Percentiles rank a stretch among this genome's conserved stretches.
phyloP scores from a whole-genome alignment of 345 rosid genomes.

The Iberis pinnata region DNA sequence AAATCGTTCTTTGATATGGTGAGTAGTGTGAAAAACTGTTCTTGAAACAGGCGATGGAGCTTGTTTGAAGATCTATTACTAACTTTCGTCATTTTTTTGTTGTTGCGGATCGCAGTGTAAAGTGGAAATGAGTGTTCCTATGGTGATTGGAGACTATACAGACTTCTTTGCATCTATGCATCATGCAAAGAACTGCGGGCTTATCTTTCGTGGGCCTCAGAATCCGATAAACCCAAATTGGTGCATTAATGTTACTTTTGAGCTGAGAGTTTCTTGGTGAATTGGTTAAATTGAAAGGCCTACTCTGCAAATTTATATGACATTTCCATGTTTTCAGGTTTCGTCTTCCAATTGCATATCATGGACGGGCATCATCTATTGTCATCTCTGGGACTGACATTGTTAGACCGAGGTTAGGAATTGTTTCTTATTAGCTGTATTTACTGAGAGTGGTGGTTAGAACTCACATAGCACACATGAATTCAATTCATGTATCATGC shows the following conservation, averaged over 20 bases:
- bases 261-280: conserved; percentile 8
- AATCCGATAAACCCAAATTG: conserved; percentile 68
- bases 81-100: conserved; percentile 5
- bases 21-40: background rate
- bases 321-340: conserved; percentile 47
- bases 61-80: conserved; percentile 4
- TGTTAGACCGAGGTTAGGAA: conserved; percentile 64
- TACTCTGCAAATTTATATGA: conserved; percentile 12
- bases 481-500: conserved; percentile 6
- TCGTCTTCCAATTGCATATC: conserved; percentile 94
- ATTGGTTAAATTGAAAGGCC: conserved; percentile 2
- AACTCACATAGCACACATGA: conserved; percentile 4
- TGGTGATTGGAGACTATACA: conserved; percentile 83
- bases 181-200: conserved; percentile 90
- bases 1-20: conserved; percentile 71
- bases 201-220: conserved; percentile 81
- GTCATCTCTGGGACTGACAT: conserved; percentile 87
- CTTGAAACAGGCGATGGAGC: background rate
- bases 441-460: conserved; percentile 7
- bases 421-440: background rate
- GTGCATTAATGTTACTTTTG: conserved; percentile 32
- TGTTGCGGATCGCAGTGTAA: conserved; percentile 44
- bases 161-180: conserved; percentile 93
- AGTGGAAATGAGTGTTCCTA: conserved; percentile 84
- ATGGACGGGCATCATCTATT: conserved; percentile 90